Evolutionary conservation across 2,329 filamentous ascomycete genomes (phyloP).

Genomic region (Sclerotiophoma versabilis): DNA sequence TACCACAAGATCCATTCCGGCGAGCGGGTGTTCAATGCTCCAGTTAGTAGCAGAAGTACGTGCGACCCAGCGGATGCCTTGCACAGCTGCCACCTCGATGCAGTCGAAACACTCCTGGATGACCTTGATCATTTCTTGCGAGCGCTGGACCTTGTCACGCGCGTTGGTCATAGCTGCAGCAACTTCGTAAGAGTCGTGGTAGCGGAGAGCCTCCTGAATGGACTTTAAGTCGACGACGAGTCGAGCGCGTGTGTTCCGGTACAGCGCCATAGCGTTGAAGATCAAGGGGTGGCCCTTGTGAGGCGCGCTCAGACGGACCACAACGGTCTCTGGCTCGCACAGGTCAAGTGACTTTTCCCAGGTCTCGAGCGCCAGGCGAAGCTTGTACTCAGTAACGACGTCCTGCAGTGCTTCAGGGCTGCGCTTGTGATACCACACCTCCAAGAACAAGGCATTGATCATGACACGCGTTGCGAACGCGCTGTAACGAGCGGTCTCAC

Average conservation of each 20-base stretch:
- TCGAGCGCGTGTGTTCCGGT: conserved; percentile 89
- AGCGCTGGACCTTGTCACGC: conserved; percentile 91
- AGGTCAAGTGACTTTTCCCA: conserved; percentile 97
- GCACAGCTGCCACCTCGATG: conserved; percentile 92
- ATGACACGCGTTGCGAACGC: conserved; percentile 96
- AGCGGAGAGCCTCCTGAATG: conserved; percentile 93
- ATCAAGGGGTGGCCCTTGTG: conserved; percentile 96
- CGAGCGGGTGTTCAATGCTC: conserved; percentile 97
- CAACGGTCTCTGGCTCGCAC: conserved; percentile 88
- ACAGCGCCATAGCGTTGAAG: conserved; percentile 98
- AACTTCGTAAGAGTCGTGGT: conserved; percentile 97
- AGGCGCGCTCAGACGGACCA: conserved; percentile 88
- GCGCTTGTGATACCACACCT: conserved; percentile 99
- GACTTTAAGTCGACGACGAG: conserved; percentile 95
- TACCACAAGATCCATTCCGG: conserved; percentile 96
- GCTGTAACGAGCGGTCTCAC: conserved; percentile 88
- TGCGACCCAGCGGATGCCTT: conserved; percentile 98
- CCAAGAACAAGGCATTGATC: conserved; percentile 98
- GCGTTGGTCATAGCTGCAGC: conserved; percentile 95
- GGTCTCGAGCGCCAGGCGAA: conserved; percentile 93
- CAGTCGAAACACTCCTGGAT: conserved; percentile 98
- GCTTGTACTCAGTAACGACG: conserved; percentile 97
- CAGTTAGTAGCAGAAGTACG: conserved; percentile 97
- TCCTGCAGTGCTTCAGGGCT: conserved; percentile 97
- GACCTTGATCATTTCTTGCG: conserved; percentile 97